Evolutionary conservation across 495 filamentous ascomycete genomes (phyloP).

Genomic region (Darksidea phi): DNA sequence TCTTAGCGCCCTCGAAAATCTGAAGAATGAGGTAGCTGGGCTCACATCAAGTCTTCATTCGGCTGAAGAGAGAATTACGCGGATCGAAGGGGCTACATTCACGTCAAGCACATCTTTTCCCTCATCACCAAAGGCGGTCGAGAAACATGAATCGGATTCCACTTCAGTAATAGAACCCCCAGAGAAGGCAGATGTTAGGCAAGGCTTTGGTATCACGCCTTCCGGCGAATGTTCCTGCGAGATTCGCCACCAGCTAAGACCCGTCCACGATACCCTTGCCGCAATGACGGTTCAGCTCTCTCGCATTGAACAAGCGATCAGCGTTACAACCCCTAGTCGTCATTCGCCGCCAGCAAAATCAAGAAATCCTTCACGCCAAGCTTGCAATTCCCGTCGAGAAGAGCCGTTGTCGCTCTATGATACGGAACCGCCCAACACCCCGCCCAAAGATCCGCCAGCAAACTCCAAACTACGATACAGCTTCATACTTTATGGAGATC

Average conservation of each 20-base stretch:
- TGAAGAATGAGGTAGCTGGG: conserved; percentile 5
- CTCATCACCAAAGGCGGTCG: neutral
- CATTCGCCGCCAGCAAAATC: neutral
- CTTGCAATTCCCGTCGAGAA: neutral
- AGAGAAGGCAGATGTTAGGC: neutral
- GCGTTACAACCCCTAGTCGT: neutral
- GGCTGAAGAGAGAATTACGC: conserved; percentile 11
- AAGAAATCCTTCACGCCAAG: neutral
- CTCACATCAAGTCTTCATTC: conserved; percentile 3
- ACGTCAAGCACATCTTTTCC: neutral
- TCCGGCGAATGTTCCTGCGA: neutral
- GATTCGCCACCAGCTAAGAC: conserved; percentile 5
- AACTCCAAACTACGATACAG: neutral
- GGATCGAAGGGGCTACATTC: conserved; percentile 9
- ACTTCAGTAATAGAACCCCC: neutral
- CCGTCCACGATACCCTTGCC: conserved; percentile 2
- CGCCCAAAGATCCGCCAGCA: neutral
- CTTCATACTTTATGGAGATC: neutral
- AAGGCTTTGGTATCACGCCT: neutral
- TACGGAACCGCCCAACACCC: neutral
- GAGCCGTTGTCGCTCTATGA: neutral
- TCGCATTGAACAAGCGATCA: conserved; percentile 2
- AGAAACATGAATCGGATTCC: neutral
- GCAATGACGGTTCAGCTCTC: neutral
- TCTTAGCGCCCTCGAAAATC: conserved; percentile 2